These are phyloP conservation scores for Juncus inflexus DNA, from an alignment of 176 grass and related monocot species.

Conservation along the genomic window DNA sequence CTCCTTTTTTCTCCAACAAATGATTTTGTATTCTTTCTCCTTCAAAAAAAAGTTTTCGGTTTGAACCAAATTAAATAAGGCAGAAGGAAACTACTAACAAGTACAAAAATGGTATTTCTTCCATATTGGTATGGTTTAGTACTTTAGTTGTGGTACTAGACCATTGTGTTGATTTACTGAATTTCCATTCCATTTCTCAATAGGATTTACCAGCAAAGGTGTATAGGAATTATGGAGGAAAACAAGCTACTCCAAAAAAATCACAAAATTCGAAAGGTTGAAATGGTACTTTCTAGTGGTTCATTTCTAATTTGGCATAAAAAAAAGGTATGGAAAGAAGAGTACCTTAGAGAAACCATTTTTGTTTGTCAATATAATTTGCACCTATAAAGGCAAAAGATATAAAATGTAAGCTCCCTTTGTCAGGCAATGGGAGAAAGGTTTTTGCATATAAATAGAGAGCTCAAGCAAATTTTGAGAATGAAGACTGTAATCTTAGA, in stretches of 20 bases:
- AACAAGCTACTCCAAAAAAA: background rate
- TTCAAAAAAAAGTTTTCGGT: constrained; percentile 11
- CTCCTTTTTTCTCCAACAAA: constrained; percentile 35
- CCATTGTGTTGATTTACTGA: too few species aligned
- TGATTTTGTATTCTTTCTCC: constrained; percentile 19
- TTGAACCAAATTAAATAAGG: background rate
- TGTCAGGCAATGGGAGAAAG: background rate
- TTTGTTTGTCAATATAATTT: background rate
- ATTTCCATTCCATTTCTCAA: too few species aligned
- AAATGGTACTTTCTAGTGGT: background rate
- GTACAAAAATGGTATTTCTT: too few species aligned
- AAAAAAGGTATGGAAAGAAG: background rate
- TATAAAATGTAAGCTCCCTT: background rate
- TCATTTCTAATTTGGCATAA: background rate
- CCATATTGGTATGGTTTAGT: too few species aligned
- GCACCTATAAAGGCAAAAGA: background rate
- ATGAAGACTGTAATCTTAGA: constrained; percentile 9
- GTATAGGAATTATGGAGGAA: background rate
- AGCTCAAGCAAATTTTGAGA: constrained; percentile 5
- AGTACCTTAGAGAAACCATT: constrained; percentile 30
- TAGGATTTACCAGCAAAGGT: too few species aligned
- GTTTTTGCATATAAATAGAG: background rate
- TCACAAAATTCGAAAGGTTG: background rate
- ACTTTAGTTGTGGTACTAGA: too few species aligned
- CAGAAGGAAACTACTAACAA: too few species aligned